Conservation (phyloP, 306 rosid species). For the Quillaja saponaria region DNA sequence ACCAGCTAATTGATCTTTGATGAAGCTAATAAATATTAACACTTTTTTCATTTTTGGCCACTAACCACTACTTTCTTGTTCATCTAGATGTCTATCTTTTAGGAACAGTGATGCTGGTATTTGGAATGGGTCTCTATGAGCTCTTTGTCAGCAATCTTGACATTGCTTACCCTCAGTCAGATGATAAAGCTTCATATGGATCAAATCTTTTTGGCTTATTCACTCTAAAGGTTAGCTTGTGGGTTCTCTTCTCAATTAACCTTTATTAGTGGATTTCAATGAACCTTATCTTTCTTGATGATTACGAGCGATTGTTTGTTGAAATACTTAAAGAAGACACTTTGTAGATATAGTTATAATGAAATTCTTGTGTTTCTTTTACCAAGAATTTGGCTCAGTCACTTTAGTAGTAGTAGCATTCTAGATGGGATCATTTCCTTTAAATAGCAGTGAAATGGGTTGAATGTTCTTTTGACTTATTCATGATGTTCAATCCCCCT, state of each 20-base stretch:
- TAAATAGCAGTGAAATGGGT: neutral
- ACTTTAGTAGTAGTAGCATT: conserved; percentile 1
- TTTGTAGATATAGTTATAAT: no score
- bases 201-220: conserved; percentile 85
- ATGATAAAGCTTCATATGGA: conserved; percentile 41
- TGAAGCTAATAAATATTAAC: neutral
- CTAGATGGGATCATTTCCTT: neutral
- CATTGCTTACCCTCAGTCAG: conserved; percentile 42
- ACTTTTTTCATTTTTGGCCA: neutral
- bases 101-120: conserved; percentile 98
- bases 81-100: conserved; percentile 81
- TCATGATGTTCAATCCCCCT: neutral
- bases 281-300: no score
- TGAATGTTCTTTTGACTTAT: conserved; percentile 6
- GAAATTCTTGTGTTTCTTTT: no score
- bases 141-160: conserved; percentile 86
- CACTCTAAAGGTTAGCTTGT: conserved; percentile 63
- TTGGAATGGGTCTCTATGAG: conserved; percentile 96
- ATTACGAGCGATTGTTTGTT: no score
- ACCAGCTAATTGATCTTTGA: neutral
- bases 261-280: neutral
- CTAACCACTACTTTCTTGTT: conserved; percentile 33
- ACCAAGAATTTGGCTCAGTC: neutral
- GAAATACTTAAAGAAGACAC: no score
- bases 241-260: neutral